Base-by-base conservation (phyloP, 2,329 filamentous ascomycete genomes). In the Amesomyces nigricolor region DNA sequence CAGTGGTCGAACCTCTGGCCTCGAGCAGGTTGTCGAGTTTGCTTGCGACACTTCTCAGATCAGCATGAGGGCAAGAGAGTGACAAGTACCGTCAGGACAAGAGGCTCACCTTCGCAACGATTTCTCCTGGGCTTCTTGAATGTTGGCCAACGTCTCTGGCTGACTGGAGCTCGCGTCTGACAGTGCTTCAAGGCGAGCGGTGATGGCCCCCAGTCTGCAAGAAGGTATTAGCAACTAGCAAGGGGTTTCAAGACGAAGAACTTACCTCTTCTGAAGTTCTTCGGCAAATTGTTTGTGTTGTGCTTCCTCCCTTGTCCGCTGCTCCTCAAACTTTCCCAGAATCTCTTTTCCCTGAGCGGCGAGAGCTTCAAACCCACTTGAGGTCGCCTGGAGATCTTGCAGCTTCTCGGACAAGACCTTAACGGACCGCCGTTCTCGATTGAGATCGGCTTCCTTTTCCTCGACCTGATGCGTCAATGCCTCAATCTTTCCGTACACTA, bases 401-500 rank as follows among this genome's bases (percentile, higher is more conserved):
- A 63, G 42, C 35, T 53, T 46, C 37, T 57, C 35, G 11, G 59
- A 56, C 35, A 64, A 37, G 10, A 29, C 40, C 14, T 43, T 47
- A 13, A 56, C 49, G 14, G 42, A 40, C 16, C 62, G 49, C 10
- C 57, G 49, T 44, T 64, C 58, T 10, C 39, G 47, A 2, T 14
- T 42, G 7, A 63, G 47, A 19, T 62, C 56, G 3, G 30, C 17
- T 1, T 61, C 59, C 29, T 62, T 64, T 26, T 57, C 52, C n/a
- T 52, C 35, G 8, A 58, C n/a, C 40, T 61, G 47, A 7, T 52
- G 47, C 10, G 51, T 56, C n/a, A 62, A 37, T n/a, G 35, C 8
- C n/a, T 59, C 30, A 7, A 64, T 55, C 30, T 57, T 58, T 1
- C 26, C 37, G 26, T 57, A 58, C 54, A 65, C 63, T 64, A 19